phyloP scores from a whole-genome alignment of 202 grass and related monocot species.

The Tripidium arundinaceum region DNA sequence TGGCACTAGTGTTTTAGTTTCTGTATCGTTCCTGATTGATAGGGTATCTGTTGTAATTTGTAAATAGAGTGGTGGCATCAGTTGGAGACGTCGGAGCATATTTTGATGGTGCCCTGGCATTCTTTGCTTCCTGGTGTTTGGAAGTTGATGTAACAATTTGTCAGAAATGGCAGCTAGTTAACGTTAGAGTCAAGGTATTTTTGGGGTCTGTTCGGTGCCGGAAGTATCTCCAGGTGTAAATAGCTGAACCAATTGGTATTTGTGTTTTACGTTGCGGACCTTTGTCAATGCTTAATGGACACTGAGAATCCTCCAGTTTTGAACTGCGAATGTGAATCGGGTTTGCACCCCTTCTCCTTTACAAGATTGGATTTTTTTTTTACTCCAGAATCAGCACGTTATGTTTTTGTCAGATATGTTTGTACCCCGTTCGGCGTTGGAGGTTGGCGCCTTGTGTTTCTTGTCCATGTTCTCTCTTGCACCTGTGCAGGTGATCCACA shows the following conservation, averaged over 20 bases:
- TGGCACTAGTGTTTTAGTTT: background rate
- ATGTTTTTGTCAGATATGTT: background rate
- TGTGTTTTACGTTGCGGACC: background rate
- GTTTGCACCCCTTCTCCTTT: background rate
- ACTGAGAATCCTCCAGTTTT: background rate
- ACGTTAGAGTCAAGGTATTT: background rate
- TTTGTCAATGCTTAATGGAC: background rate
- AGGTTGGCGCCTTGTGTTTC: background rate
- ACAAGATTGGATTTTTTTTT: background rate
- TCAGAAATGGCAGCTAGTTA: background rate
- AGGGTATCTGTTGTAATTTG: conserved; percentile 39
- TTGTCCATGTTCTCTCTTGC: background rate
- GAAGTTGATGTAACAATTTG: background rate
- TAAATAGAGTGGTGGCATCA: conserved; percentile 21
- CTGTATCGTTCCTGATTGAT: background rate
- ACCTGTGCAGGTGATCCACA: background rate
- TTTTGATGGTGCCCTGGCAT: conserved; percentile 15
- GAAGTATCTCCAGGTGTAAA: background rate
- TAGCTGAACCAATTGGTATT: background rate
- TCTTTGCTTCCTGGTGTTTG: background rate
- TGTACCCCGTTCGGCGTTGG: background rate
- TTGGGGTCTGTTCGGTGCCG: background rate
- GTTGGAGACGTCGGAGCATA: background rate
- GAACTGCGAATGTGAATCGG: background rate
- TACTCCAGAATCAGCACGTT: background rate